Evolutionary conservation across 495 filamentous ascomycete species (phyloP).

Genomic region (Penicillium manginii): DNA sequence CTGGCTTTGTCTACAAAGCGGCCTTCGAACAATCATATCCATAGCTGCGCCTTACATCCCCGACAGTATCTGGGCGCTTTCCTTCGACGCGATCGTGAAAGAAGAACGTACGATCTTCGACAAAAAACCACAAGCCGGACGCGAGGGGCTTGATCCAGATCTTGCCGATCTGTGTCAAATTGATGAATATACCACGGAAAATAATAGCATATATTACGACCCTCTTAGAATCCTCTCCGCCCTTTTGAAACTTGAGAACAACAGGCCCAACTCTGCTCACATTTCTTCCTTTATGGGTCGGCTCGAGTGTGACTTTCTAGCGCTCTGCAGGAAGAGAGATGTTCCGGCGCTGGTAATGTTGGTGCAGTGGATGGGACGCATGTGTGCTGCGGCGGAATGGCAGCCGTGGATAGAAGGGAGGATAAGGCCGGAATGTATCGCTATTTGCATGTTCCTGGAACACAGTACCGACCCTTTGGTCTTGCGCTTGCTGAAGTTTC

Average conservation of each 20-base stretch:
- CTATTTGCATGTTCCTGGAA: conserved; percentile 52
- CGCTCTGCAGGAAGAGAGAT: conserved; percentile 39
- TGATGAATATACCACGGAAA: conserved; percentile 35
- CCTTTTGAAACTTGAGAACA: conserved; percentile 27
- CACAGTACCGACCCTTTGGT: conserved; percentile 27
- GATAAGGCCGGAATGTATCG: conserved; percentile 43
- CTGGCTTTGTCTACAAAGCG: conserved; percentile 48
- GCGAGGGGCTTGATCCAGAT: conserved; percentile 37
- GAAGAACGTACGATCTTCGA: conserved; percentile 26
- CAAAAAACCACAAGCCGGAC: conserved; percentile 27
- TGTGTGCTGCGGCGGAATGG: conserved; percentile 37
- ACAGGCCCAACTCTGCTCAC: conserved; percentile 22
- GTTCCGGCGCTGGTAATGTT: conserved; percentile 47
- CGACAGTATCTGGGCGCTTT: conserved; percentile 38
- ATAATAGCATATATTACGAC: conserved; percentile 43
- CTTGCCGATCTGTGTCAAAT: conserved; percentile 44
- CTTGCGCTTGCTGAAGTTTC: conserved; percentile 30
- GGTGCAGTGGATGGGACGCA: conserved; percentile 48
- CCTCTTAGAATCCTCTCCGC: conserved; percentile 36
- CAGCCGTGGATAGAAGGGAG: conserved; percentile 42
- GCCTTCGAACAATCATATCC: conserved; percentile 37
- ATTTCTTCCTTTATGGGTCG: conserved; percentile 38
- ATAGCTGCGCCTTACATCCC: conserved; percentile 33
- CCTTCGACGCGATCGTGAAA: conserved; percentile 34
- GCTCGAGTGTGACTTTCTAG: conserved; percentile 38